Evolutionary conservation across 2,329 filamentous ascomycete species (phyloP), one percentile per base, ranked within the genome.

Genomic region (Herpomyces periplanetae): DNA sequence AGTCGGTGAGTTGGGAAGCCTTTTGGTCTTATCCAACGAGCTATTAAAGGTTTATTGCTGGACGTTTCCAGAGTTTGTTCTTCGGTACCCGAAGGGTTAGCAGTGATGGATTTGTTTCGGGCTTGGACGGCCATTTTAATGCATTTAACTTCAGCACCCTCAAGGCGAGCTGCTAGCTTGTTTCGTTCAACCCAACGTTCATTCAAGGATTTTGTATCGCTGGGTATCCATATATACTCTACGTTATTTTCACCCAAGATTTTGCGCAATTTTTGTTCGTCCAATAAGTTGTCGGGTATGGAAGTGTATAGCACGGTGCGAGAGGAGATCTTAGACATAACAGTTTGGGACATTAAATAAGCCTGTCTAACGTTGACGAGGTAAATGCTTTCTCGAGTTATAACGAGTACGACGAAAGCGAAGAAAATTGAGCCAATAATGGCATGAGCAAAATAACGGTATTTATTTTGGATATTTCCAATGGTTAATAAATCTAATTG

Each of bases 361-460:
- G 75, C 75, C 40, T 91, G 75, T 26, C 73, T 64, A 19, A 91
- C 41, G 31, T 84, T 85, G 43, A 88, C 63, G 39, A 68, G 85
- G 48, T 61, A 87, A 29, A 91, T 63, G 33, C 56, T 60, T 38
- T 91, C 75, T 22, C 75, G 54, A 21, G 71, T 63, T 25, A 91
- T 55, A 31, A 68, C 60, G 39, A 66, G 80, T 36, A 91, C 61
- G 27, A 91, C 49, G 34, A 91, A 91, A 17, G 45, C 54, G 36
- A 64, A 71, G 40, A 68, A 91, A 19, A 73, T 37, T 55, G 68
- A 87, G 1, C 60, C 57, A 20, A 71, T 44, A 20, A 66, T 50
- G n/a, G 53, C 52, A 34, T 87, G 69, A 0, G 71, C 75, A 35
- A 63, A 88, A 35, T 66, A 61, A 26, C 56, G 56, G 19, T 37